These are phyloP conservation scores for Casuarina equisetifolia DNA, from an alignment of 306 rosid genomes.

Conservation along the genomic window DNA sequence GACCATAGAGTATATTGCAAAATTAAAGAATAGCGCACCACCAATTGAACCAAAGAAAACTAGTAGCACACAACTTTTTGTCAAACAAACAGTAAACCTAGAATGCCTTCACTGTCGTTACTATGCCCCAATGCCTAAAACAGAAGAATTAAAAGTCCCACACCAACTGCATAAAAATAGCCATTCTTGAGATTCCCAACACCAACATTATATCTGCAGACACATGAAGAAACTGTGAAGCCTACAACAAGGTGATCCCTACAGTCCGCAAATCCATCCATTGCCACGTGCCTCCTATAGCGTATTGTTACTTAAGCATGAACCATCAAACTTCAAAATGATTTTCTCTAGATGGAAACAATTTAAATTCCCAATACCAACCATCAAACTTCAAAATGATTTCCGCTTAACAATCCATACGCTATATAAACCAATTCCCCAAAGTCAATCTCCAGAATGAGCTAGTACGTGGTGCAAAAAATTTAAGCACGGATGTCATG, in stretches of 20 bases:
- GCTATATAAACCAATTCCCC: not conserved
- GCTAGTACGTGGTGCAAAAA: not conserved
- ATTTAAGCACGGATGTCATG: not conserved
- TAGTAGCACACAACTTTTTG: not conserved
- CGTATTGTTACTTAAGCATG: not conserved
- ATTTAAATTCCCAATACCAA: not conserved
- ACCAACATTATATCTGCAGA: not conserved
- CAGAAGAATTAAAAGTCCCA: not conserved
- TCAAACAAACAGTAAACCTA: not conserved
- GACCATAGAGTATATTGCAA: not conserved
- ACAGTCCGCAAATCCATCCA: not conserved
- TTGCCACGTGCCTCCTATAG: not conserved
- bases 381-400: not conserved
- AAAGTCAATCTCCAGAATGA: not conserved
- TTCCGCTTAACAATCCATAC: not conserved
- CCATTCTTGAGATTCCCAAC: not conserved
- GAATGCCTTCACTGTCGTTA: not conserved
- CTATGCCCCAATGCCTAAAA: not conserved
- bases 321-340: not conserved
- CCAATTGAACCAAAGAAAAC: not conserved
- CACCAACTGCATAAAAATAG: constrained; percentile 5
- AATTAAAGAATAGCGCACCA: not conserved
- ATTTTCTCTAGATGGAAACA: not conserved
- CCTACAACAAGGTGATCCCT: not conserved
- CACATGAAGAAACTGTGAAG: not conserved